A percentile compares a stretch with the other conserved stretches of the same genome.
phyloP scores from a whole-genome alignment of 495 filamentous ascomycete genomes.

The Neurospora terricola region DNA sequence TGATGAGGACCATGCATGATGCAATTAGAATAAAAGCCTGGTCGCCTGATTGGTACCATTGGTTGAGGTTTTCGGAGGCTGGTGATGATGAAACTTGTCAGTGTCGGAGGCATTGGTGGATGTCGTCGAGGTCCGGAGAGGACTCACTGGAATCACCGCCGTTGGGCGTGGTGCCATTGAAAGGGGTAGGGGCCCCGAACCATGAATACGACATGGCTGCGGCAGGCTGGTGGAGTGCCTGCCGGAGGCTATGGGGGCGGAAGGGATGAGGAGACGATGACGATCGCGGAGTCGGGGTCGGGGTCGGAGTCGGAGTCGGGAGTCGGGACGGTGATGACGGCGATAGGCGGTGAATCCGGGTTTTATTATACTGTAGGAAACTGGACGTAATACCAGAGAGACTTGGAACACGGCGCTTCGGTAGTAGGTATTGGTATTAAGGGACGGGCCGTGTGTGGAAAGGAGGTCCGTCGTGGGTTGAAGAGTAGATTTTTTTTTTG shows the following conservation, averaged over 20 bases:
- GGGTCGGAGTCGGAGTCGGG: not conserved
- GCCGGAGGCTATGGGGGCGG: not conserved
- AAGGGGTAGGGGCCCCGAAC: conserved; percentile 64
- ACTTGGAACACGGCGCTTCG: not conserved
- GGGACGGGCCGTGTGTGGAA: not conserved
- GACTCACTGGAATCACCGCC: conserved; percentile 79
- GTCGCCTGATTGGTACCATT: conserved; percentile 60
- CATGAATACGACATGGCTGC: conserved; percentile 66
- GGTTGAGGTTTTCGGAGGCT: conserved; percentile 75
- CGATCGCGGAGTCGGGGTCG: not conserved
- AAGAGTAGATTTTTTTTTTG: not conserved
- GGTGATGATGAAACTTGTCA: conserved; percentile 11
- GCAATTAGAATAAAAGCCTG: conserved; percentile 83
- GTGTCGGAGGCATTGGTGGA: conserved; percentile 12
- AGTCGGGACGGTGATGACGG: not conserved
- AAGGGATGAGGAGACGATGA: not conserved
- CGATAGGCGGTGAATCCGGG: not conserved
- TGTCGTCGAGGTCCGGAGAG: not conserved
- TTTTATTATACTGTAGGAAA: not conserved
- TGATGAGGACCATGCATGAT: conserved; percentile 90
- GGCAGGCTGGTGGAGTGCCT: not conserved
- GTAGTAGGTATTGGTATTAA: not conserved
- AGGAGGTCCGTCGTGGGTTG: not conserved
- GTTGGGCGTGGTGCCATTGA: conserved; percentile 62
- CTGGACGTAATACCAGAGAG: not conserved